Conservation (phyloP, 192 early-diverging fungal species). For the Chytriomyces sp. region DNA sequence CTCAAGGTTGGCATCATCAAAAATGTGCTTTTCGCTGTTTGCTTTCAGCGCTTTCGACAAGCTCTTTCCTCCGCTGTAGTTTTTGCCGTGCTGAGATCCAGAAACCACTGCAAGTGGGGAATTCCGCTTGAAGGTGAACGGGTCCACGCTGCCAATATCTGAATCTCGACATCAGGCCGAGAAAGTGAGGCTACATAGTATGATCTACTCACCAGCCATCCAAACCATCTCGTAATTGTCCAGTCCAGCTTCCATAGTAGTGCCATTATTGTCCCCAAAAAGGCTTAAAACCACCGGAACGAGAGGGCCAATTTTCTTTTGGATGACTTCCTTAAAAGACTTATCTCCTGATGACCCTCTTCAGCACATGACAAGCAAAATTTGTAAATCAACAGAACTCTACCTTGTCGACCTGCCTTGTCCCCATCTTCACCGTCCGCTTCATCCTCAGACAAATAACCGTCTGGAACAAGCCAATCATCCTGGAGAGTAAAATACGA, state of each 20-base stretch:
- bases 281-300: slow-evolving; percentile 21
- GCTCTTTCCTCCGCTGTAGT: not conserved
- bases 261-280: not conserved
- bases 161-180: not conserved
- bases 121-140: slow-evolving; percentile 16
- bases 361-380: not conserved
- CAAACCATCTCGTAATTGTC: slow-evolving; percentile 3
- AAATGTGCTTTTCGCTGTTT: slow-evolving; percentile 16
- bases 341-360: not conserved
- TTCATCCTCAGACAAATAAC: slow-evolving; percentile 86
- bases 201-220: slow-evolving; percentile 19
- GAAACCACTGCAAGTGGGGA: not conserved
- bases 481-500: slow-evolving; percentile 46
- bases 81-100: not conserved
- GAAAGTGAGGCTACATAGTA: not conserved
- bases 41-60: slow-evolving; percentile 20
- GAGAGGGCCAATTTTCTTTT: slow-evolving; percentile 25
- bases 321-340: not conserved
- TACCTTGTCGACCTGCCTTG: not conserved
- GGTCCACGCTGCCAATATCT: slow-evolving; percentile 6
- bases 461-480: slow-evolving; percentile 84
- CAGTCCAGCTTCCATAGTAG: not conserved
- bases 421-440: slow-evolving; percentile 42
- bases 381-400: not conserved
- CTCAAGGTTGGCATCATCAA: slow-evolving; percentile 18